Percentiles rank a stretch among this genome's conserved stretches.
phyloP scores from a whole-genome alignment of 176 grass and related monocot species.

The Poa annua region DNA sequence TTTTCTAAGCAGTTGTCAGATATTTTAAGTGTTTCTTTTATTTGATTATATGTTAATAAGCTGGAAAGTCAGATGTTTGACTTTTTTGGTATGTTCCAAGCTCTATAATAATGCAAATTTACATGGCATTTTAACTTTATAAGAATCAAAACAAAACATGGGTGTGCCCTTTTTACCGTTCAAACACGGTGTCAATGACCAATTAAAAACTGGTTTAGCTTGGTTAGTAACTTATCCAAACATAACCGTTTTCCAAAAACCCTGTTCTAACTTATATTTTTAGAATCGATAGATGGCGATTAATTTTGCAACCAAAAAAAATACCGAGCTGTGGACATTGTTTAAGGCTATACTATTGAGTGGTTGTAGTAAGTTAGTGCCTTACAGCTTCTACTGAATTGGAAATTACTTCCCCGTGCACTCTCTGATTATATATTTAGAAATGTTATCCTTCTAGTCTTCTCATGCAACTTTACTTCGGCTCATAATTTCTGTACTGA shows the following conservation, averaged over 20 bases:
- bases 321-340: not conserved
- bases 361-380: not conserved
- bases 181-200: not conserved
- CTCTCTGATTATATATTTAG: not conserved
- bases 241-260: not conserved
- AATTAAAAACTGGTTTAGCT: not conserved
- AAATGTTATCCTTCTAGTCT: constrained; percentile 6
- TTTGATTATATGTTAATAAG: not conserved
- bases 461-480: not conserved
- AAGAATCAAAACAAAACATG: not conserved
- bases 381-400: not conserved
- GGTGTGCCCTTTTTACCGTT: not conserved
- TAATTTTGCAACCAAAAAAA: not conserved
- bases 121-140: not conserved
- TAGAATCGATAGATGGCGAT: not conserved
- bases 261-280: not conserved
- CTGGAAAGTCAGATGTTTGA: not conserved
- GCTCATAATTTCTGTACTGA: constrained; percentile 13
- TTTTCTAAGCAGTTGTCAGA: not conserved
- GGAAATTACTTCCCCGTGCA: not conserved
- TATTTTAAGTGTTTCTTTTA: not conserved
- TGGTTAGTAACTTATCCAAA: constrained; percentile 13
- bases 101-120: not conserved
- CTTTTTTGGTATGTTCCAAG: not conserved
- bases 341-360: not conserved